Evolutionary conservation across 176 grass and related monocot species (phyloP), one percentile per base, ranked within the genome.

Genomic region (Juncus effusus): DNA sequence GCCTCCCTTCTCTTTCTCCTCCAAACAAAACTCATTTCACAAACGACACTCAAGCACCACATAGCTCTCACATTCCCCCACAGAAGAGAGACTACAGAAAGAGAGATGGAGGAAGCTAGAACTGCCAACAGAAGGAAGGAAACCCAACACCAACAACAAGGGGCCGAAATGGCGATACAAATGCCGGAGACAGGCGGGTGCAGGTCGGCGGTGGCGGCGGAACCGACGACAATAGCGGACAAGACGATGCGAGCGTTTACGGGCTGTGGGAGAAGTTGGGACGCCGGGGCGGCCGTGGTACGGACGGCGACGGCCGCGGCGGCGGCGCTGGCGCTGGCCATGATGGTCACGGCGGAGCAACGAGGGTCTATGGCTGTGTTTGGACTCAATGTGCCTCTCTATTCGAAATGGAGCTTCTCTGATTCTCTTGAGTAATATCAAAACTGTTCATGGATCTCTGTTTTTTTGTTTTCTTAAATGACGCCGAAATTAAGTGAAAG

Each of bases 321-420:
- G 53, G 65, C 86, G 1, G 15, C 90, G 54, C 70, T 95, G 12
- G 72, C 90, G 0, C 65, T 95, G 57, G 64, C 60, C 3, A 52
- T 87, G 12, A 87, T 95, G 83, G 55, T 95, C 39, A 84, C 75
- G 28, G 80, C 78, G 45, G 88, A 95, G 78, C 86, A 95, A 73
- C 66, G 39, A 3, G 90, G 86, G 42, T 79, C 35, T 55, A 77
- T 95, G 62, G 68, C 51, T 58, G 62, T 95, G 42, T 90, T 95
- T 5, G 83, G 90, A 12, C 40, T 90, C 53, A 58, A 80, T 50
- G 66, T 95, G 58, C 77, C 90, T 13, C 86, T 95, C 40, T 60
- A 87, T 82, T 87, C 90, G 71, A 82, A 95, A n/a, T 95, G 90
- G 83, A 90, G 83, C 75, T 86, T 87, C 57, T 95, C 90, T 52